Percentiles rank a stretch among this genome's conserved stretches.
These are phyloP conservation scores for Chlorophyllum brunneum DNA, from an alignment of 768 basidiomycete genomes.

Conservation along the genomic window DNA sequence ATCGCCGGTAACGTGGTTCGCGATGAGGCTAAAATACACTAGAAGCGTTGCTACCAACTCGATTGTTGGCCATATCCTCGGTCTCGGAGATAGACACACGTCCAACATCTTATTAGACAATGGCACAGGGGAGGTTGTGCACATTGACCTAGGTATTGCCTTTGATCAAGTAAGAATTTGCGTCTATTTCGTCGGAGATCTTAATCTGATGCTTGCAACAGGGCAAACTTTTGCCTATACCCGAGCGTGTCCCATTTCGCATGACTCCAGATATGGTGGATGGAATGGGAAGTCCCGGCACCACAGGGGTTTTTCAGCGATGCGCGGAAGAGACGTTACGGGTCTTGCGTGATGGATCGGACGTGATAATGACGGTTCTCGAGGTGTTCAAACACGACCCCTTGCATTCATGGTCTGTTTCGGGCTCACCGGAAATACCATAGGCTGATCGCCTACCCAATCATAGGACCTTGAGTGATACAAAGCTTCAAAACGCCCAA, in stretches of 20 bases:
- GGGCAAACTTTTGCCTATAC: constrained; percentile 76
- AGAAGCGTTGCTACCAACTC: constrained; percentile 92
- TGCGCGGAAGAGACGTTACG: constrained; percentile 94
- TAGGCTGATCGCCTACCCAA: too few relatives aligned
- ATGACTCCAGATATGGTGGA: constrained; percentile 93
- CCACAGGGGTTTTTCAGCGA: constrained; percentile 90
- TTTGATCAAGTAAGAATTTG: constrained; percentile 76
- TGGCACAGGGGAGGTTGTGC: constrained; percentile 80
- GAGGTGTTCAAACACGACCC: constrained; percentile 98
- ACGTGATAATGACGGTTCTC: constrained; percentile 89
- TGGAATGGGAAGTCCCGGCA: constrained; percentile 86
- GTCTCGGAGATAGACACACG: constrained; percentile 88
- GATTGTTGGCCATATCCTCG: constrained; percentile 90
- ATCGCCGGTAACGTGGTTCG: constrained; percentile 87
- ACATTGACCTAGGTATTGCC: constrained; percentile 95
- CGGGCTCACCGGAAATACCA: too few relatives aligned
- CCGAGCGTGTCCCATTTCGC: constrained; percentile 92
- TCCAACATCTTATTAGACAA: constrained; percentile 91
- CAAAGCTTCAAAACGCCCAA: constrained; percentile 53
- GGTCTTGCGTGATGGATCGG: constrained; percentile 81
- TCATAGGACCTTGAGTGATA: constrained; percentile 81
- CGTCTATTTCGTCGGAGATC: background rate
- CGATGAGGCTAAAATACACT: constrained; percentile 84
- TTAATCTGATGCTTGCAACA: constrained; percentile 23
- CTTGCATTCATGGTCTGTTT: constrained; percentile 78